Conservation (phyloP, 2,329 filamentous ascomycete species). For the Beauveria scarabaeidicola region DNA sequence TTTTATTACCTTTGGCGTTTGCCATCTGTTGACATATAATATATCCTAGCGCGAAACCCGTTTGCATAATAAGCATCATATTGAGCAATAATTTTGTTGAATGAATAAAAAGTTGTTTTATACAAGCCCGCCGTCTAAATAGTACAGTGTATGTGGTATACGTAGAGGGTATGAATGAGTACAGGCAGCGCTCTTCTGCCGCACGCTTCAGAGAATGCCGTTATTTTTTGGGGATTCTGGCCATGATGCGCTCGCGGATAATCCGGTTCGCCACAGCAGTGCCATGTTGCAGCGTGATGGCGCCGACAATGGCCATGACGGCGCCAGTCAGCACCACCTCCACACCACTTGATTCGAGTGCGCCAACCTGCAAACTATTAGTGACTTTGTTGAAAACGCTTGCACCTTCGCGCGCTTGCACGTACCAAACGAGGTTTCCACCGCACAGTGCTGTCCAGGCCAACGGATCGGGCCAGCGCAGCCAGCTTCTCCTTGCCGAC, state of each 20-base stretch:
- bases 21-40: background rate
- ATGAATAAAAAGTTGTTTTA: slow-evolving; percentile 8
- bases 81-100: slow-evolving; percentile 4
- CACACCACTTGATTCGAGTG: slow-evolving; percentile 64
- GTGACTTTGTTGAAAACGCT: background rate
- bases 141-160: slow-evolving; percentile 18
- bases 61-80: background rate
- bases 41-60: background rate
- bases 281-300: slow-evolving; percentile 80
- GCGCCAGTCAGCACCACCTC: slow-evolving; percentile 68
- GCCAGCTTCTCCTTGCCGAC: slow-evolving; percentile 59
- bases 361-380: slow-evolving; percentile 40
- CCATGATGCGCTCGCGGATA: slow-evolving; percentile 67
- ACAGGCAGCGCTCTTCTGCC: slow-evolving; percentile 4
- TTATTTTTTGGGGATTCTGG: slow-evolving; percentile 20
- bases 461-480: slow-evolving; percentile 59
- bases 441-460: slow-evolving; percentile 66
- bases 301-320: slow-evolving; percentile 79
- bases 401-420: background rate
- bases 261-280: slow-evolving; percentile 67
- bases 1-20: background rate
- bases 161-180: slow-evolving; percentile 11
- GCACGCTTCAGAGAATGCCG: background rate
- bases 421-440: slow-evolving; percentile 82
- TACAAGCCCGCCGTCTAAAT: slow-evolving; percentile 16